Base-by-base conservation (phyloP, 768 basidiomycete species). In the Suillus brevipes region DNA sequence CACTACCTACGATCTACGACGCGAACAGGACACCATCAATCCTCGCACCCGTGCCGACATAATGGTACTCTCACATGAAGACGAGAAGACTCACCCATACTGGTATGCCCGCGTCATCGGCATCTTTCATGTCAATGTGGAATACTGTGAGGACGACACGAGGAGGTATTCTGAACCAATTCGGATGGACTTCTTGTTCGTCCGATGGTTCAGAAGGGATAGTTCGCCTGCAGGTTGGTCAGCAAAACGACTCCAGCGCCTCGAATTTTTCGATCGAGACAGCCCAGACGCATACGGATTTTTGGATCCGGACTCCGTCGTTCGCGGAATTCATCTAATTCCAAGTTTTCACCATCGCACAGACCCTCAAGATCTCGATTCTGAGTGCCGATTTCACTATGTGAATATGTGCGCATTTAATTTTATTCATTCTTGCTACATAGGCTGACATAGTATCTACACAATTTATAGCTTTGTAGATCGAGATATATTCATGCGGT, bases 261-360 rank as follows among this genome's bases (percentile, higher is more conserved):
- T 86, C 13, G 77, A 75, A 0, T 85, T 82, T 69, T 62, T 83
- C 1, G 10, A 49, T 10, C 61, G 65, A 3, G 49, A 70, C 1
- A 73, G 77, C 23, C 49, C 62, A 0, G 69, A 64, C 13, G 74
- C 79, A 10, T 84, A 83, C 65, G 79, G 83, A 1, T 84, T 85
- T 64, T 31, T 84, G 2, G 77, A 84, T 66, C 84, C 83, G 0
- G 59, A 60, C 2, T 64, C 71, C 0, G 75, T 85, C 6, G 68
- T 85, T 56, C 77, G 77, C 1, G 78, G 69, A 0, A 70, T 66
- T 6, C 82, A 85, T 64, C 61, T 85, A 4, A 75, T 84, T 20
- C 84, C 83, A 0, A 78, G 73, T 0, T 83, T 81, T 62, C 38
- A 60, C 1, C 40, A 64, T 34, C 75, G 73, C 0, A 10, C 68